Percentiles rank a stretch among this genome's conserved stretches.
phyloP scores from a whole-genome alignment of 352 stramenopile genomes.

The Globisporangium nodosum region DNA sequence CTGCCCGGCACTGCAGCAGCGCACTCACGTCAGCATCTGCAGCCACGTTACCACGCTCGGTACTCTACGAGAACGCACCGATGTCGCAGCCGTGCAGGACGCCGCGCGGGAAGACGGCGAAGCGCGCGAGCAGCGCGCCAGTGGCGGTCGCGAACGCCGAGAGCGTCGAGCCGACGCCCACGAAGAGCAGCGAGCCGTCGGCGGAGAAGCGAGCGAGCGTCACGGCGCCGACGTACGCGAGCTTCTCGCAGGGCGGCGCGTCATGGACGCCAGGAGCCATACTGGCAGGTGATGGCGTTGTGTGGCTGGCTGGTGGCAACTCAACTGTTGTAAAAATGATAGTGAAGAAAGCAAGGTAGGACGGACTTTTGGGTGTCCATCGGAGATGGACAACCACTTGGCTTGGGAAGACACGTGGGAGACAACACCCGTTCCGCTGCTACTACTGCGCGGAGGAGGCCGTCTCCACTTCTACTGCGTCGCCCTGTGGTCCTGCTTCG shows the following conservation, averaged over 20 bases:
- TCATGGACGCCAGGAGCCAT: not conserved
- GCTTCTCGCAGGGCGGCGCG: constrained; percentile 38
- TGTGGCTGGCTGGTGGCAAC: not conserved
- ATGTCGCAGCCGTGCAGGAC: constrained; percentile 76
- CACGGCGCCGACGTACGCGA: constrained; percentile 78
- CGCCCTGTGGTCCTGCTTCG: not conserved
- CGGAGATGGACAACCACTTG: too few species aligned
- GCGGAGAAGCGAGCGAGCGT: constrained; percentile 73
- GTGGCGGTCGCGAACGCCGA: constrained; percentile 57
- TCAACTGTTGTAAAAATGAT: not conserved
- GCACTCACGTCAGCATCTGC: not conserved
- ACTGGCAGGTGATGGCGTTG: too few species aligned
- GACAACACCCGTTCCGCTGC: not conserved
- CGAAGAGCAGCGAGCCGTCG: constrained; percentile 67
- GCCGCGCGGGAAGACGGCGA: constrained; percentile 47
- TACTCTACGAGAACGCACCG: constrained; percentile 11
- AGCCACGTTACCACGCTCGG: too few species aligned
- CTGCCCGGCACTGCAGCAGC: not conserved
- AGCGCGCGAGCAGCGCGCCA: constrained; percentile 36
- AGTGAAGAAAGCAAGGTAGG: not conserved
- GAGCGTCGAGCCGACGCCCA: constrained; percentile 55
- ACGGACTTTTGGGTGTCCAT: too few species aligned
- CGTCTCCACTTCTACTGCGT: not conserved
- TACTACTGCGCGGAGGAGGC: not conserved
- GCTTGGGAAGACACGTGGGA: too few species aligned